Conservation (phyloP, 495 filamentous ascomycete species). For the Penicillium silybi region DNA sequence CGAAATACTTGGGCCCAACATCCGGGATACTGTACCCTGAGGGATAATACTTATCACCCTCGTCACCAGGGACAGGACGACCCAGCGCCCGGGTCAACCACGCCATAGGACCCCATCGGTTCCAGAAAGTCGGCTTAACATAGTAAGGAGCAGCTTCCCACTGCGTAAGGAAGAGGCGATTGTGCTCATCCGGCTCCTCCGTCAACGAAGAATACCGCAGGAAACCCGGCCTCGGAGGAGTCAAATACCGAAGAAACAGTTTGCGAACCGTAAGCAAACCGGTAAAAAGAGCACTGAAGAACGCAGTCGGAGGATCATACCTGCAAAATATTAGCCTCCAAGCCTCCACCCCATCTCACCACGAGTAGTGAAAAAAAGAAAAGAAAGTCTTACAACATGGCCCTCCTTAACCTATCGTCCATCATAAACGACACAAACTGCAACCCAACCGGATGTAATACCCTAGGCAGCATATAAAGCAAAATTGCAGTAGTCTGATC, state of each 20-base stretch:
- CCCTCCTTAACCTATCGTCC: conserved; percentile 58
- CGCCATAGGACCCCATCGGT: conserved; percentile 54
- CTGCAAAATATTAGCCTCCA: conserved; percentile 17
- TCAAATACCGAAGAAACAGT: conserved; percentile 51
- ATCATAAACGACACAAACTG: conserved; percentile 56
- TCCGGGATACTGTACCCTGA: conserved; percentile 55
- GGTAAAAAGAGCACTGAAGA: conserved; percentile 37
- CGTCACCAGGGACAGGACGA: conserved; percentile 56
- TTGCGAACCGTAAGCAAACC: conserved; percentile 44
- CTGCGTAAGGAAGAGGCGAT: conserved; percentile 44
- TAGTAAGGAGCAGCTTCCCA: conserved; percentile 58
- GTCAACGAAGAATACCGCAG: conserved; percentile 37
- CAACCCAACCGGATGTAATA: conserved; percentile 43
- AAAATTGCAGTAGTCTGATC: conserved; percentile 55
- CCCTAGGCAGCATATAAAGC: conserved; percentile 53
- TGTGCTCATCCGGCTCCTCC: conserved; percentile 43
- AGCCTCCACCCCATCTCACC: not conserved
- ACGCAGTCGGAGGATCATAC: conserved; percentile 40
- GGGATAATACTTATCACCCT: conserved; percentile 54
- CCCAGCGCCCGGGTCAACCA: conserved; percentile 53
- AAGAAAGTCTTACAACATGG: conserved; percentile 63
- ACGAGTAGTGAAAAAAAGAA: not conserved
- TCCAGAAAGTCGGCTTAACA: conserved; percentile 56
- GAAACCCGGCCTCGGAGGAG: conserved; percentile 50
- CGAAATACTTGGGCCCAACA: conserved; percentile 54